These are phyloP conservation scores for Crithidia fasciculata DNA, from an alignment of 208 protist genomes.

Conservation along the genomic window DNA sequence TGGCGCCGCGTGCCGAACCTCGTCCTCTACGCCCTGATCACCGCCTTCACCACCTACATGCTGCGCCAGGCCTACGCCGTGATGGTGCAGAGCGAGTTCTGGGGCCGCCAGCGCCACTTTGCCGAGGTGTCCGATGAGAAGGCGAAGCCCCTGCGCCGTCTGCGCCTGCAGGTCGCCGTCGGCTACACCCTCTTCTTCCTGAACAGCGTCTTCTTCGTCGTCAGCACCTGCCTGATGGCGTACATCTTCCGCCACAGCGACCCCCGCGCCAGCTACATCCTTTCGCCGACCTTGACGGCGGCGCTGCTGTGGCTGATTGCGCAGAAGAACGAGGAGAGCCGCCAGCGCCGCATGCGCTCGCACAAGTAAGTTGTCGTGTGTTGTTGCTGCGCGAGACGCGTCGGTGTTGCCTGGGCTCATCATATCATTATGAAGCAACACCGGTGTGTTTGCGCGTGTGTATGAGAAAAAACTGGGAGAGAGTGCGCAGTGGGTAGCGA, in stretches of 20 bases:
- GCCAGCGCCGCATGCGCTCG: constrained; percentile 75
- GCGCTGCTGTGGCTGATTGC: constrained; percentile 86
- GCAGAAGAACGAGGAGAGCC: constrained; percentile 92
- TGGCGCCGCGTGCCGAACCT: constrained; percentile 62
- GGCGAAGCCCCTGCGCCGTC: constrained; percentile 65
- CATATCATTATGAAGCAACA: no score
- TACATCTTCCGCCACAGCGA: constrained; percentile 91
- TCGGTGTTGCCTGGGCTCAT: no score
- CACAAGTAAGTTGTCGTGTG: constrained; percentile 65
- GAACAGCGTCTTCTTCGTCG: constrained; percentile 82
- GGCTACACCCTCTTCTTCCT: constrained; percentile 86
- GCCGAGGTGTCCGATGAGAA: constrained; percentile 65
- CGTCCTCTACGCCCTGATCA: constrained; percentile 64
- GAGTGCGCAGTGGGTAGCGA: no score
- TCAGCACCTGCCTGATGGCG: constrained; percentile 73
- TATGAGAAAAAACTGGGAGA: no score
- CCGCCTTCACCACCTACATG: constrained; percentile 71
- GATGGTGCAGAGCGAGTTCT: constrained; percentile 91
- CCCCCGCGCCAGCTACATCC: constrained; percentile 76
- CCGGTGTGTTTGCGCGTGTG: no score
- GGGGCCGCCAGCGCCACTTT: constrained; percentile 89
- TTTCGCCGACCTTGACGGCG: constrained; percentile 79
- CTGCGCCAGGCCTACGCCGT: constrained; percentile 83
- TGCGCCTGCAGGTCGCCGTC: constrained; percentile 83
- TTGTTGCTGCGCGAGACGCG: background rate